Base-by-base conservation (phyloP, 2,329 filamentous ascomycete genomes). In the Fonsecaea pedrosoi region DNA sequence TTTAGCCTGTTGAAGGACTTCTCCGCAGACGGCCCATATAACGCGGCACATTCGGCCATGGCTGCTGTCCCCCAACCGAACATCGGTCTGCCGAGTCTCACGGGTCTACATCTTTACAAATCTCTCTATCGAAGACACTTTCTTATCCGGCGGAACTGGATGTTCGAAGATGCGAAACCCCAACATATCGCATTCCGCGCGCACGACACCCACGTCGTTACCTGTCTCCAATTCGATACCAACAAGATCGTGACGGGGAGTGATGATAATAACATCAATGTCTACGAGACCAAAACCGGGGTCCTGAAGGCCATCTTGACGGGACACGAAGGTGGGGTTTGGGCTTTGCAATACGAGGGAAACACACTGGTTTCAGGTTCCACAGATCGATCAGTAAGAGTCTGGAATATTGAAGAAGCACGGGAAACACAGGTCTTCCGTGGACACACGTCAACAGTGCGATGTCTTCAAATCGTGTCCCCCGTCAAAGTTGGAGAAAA, bases 171-270 rank as follows among this genome's bases (percentile, higher is more conserved):
- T 60, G 86, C 92, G 37, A 91, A 93, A 78, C 95, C 95, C 34
- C 88, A 90, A 54, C 95, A 99, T 74, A 90, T 99, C 66, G 95
- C 95, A 4, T 98, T 99, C 78, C 89, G 92, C n/a, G 95, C 95
- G 4, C 95, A 99, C 76, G 92, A 95, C 67, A 89, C 92, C 38
- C 94, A 98, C 80, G 95, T 99, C 68, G 96, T 99, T 60, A 99
- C 95, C 15, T 99, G 95, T 76, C 85, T 99, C 62, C 94, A 99
- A 77, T 99, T 99, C 74, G 95, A 99, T 75, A 92, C 94, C 57
- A 94, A 99, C 82, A 98, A 98, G 80, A 97, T 99, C 72, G 86
- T 99, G 72, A 99, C 95, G 1, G 95, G 95, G 32, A 98, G 94
- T 75, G 95, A 99, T 77, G 95, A 99, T 76, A 97, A 94, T 3